Percentiles rank a stretch among this genome's conserved stretches.
These are phyloP conservation scores for Cadophora sp. DNA, from an alignment of 2,329 filamentous ascomycete genomes.

Conservation along the genomic window DNA sequence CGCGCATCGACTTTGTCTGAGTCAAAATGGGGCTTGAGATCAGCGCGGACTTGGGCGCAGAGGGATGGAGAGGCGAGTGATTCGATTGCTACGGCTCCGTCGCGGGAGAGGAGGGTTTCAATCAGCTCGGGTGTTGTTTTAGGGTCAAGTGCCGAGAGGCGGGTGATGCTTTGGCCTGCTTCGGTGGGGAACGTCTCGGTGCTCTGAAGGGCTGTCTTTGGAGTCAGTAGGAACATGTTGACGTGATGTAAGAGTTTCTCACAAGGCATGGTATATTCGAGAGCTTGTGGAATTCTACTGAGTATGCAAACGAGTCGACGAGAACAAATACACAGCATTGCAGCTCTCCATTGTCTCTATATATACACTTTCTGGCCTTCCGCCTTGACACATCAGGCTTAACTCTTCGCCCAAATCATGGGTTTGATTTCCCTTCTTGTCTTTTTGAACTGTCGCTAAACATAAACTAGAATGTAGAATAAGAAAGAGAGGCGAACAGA, in stretches of 20 bases:
- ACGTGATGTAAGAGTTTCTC: too few species aligned
- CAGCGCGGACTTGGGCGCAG: conserved; percentile 46
- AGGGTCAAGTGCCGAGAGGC: conserved; percentile 1
- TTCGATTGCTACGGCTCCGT: conserved; percentile 48
- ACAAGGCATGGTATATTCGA: too few species aligned
- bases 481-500: background rate
- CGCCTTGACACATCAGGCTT: background rate
- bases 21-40: conserved; percentile 49
- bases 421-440: background rate
- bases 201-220: background rate
- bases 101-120: conserved; percentile 34
- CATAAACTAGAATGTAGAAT: background rate
- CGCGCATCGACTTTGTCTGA: conserved; percentile 46
- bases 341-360: too few species aligned
- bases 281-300: too few species aligned
- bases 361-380: background rate
- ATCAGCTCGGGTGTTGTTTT: background rate
- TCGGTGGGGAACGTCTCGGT: background rate
- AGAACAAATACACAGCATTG: too few species aligned
- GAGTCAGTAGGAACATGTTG: background rate
- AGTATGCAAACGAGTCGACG: too few species aligned
- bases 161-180: background rate
- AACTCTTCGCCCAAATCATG: background rate
- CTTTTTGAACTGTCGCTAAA: background rate
- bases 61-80: conserved; percentile 45